A percentile compares a stretch with the other conserved stretches of the same genome.
These are phyloP conservation scores for Albugo laibachii DNA, from an alignment of 352 stramenopile genomes.

Conservation along the genomic window DNA sequence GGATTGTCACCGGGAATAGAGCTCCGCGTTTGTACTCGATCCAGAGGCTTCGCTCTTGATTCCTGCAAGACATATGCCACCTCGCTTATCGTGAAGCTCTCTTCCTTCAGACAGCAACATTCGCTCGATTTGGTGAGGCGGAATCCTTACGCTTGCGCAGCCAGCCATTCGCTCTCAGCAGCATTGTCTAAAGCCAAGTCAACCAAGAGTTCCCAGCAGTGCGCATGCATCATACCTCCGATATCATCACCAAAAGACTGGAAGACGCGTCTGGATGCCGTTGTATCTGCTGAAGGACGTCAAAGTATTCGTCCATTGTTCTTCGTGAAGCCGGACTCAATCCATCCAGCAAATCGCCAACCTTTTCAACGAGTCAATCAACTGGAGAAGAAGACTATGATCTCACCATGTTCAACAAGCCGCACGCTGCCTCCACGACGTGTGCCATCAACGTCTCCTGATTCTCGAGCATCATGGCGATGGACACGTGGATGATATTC, in stretches of 20 bases:
- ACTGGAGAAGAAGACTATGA: not conserved
- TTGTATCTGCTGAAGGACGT: conserved; percentile 31
- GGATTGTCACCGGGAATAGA: too few relatives aligned
- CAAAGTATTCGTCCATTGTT: conserved; percentile 74
- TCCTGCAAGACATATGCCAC: too few relatives aligned
- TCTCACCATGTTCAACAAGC: conserved; percentile 30
- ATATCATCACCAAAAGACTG: conserved; percentile 22
- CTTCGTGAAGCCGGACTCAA: conserved; percentile 57
- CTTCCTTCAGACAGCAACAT: too few relatives aligned
- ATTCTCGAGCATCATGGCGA: conserved; percentile 70
- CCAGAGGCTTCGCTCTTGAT: too few relatives aligned
- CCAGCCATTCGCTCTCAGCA: too few relatives aligned
- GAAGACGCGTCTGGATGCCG: conserved; percentile 16
- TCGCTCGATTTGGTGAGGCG: too few relatives aligned
- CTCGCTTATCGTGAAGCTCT: too few relatives aligned
- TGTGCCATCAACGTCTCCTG: conserved; percentile 35
- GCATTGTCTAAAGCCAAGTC: not conserved
- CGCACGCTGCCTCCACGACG: conserved; percentile 47
- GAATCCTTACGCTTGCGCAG: too few relatives aligned
- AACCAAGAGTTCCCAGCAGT: not conserved
- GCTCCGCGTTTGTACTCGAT: too few relatives aligned
- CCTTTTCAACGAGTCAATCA: conserved; percentile 12
- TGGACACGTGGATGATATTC: conserved; percentile 70
- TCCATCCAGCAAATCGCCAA: conserved; percentile 58
- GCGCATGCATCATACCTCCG: conserved; percentile 14